Evolutionary conservation across 208 protist genomes (phyloP).

Genomic region (Wallacemonas collosoma): DNA sequence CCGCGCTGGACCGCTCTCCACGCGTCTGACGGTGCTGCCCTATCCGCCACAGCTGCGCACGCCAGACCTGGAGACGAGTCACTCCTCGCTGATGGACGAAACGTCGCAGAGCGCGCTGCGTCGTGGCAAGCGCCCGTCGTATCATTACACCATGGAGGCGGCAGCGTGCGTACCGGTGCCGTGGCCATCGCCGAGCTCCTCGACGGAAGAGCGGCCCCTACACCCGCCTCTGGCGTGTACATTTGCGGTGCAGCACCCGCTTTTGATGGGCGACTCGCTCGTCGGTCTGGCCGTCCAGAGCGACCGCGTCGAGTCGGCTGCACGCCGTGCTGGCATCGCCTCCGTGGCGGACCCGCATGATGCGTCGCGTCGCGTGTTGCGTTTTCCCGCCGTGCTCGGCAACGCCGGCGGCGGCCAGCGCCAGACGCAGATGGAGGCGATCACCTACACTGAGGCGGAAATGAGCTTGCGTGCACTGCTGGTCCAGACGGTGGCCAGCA

Average conservation of each 20-base stretch:
- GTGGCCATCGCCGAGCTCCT: neutral
- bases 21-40: conserved; percentile 16
- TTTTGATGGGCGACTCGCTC: conserved; percentile 52
- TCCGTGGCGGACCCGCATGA: neutral
- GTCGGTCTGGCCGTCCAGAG: conserved; percentile 46
- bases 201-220: neutral
- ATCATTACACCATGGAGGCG: conserved; percentile 25
- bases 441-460: conserved; percentile 7
- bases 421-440: neutral
- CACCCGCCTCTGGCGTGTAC: conserved; percentile 39
- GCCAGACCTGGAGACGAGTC: neutral
- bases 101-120: conserved; percentile 4
- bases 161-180: conserved; percentile 21
- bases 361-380: neutral
- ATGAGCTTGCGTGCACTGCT: conserved; percentile 22
- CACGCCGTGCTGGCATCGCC: conserved; percentile 18
- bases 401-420: neutral
- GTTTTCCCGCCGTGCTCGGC: conserved; percentile 1
- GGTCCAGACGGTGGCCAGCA: conserved; percentile 50
- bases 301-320: conserved; percentile 32
- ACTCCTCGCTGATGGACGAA: neutral
- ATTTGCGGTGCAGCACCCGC: conserved; percentile 48
- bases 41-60: neutral
- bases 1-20: conserved; percentile 20
- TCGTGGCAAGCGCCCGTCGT: neutral